A percentile compares a stretch with the other conserved stretches of the same genome.
Evolutionary conservation across 1,284 basidiomycete species (phyloP).

Genomic region (Athelia psychrophila): DNA sequence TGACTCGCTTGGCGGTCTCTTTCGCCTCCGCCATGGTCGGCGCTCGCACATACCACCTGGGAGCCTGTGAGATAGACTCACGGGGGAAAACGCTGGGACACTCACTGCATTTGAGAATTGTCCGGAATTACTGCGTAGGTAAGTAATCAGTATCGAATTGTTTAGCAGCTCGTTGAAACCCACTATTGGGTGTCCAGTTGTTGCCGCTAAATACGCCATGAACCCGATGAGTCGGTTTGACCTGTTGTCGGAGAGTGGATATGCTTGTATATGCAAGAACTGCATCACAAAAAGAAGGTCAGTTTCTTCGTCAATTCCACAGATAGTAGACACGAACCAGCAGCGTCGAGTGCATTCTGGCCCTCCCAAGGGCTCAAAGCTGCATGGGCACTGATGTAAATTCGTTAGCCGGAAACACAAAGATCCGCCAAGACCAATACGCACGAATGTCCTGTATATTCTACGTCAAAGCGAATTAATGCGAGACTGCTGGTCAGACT

Average conservation of each 20-base stretch:
- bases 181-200: constrained; percentile 62
- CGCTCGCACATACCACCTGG: constrained; percentile 66
- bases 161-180: constrained; percentile 12
- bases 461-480: constrained; percentile 43
- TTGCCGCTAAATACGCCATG: constrained; percentile 49
- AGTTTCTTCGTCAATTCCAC: constrained; percentile 42
- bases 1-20: constrained; percentile 53
- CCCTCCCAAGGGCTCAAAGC: constrained; percentile 74
- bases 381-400: constrained; percentile 53
- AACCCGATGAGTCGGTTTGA: not conserved
- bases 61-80: not conserved
- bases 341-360: constrained; percentile 71
- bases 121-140: constrained; percentile 69
- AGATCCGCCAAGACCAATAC: constrained; percentile 14
- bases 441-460: constrained; percentile 59
- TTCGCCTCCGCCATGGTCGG: constrained; percentile 61
- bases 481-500: constrained; percentile 54
- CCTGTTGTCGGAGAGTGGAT: constrained; percentile 26
- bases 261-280: constrained; percentile 49
- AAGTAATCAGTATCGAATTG: too few relatives aligned
- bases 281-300: constrained; percentile 39
- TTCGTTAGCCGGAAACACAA: not conserved
- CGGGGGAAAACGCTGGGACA: not conserved
- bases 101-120: constrained; percentile 60
- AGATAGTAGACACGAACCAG: constrained; percentile 17